Evolutionary conservation across 495 filamentous ascomycete species (phyloP), one percentile per base, ranked within the genome.

Genomic region (Penicillium ochrochloron): DNA sequence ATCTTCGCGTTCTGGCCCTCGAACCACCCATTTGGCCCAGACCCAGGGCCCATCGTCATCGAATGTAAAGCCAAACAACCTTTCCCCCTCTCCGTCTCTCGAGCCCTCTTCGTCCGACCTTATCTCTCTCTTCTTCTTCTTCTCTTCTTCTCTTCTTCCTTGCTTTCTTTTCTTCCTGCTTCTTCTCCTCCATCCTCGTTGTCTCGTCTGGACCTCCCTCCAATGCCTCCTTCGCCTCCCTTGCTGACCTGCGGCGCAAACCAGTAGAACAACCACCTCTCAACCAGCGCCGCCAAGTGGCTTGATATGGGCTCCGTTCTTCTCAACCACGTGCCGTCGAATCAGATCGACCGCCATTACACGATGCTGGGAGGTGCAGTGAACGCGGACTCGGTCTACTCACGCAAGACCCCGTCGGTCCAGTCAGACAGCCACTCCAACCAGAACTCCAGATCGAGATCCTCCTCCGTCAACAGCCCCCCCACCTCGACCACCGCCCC

Each of bases 311-410:
- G 77, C 73, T 79, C 78, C 64, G 74, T 81, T 57, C 64, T 78
- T 48, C 62, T 83, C 69, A 77, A 84, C 71, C 77, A 80, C 61
- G 74, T 81, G 73, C 78, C 73, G 71, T 75, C 77, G 71, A 72
- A 84, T 71, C 73, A 76, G 69, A 64, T 70, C 71, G 72, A 78
- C 64, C 72, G 74, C 76, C 35, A 41, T 25, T 44, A 41, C 52
- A 80, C 73, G 70, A 86, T 86, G 83, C 76, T 85, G 62, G 83
- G 80, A 75, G 79, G 76, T 69, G 70, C 77, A 64, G 65, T 76
- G 64, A 75, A 80, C 70, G 53, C 75, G 60, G 76, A 84, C 68
- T 66, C 76, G 19, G 69, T 70, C 34, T 80, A 78, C 75, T 73
- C 75, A 53, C 66, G 72, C 59, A 61, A 73, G 15, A 56, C 61